Base-by-base conservation (phyloP, 1,284 basidiomycete genomes). In the Boletellus deceptivus region DNA sequence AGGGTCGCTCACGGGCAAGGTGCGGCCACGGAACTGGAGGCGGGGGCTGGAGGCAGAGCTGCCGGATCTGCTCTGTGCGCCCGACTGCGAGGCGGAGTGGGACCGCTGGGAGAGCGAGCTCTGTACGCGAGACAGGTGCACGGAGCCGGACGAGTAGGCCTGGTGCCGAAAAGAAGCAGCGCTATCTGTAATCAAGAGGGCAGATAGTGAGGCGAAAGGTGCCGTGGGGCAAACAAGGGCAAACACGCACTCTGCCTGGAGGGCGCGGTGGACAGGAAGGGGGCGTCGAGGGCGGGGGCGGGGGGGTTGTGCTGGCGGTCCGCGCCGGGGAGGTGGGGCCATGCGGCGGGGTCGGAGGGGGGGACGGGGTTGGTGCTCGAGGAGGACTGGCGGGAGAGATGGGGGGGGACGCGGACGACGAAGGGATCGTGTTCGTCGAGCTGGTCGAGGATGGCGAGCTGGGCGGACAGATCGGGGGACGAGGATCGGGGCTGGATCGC, bases 161-260 rank as follows among this genome's bases (percentile, higher is more conserved):
- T 64, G 44, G 50, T 65, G 61, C 44, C 55, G 64, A 54, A 55
- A 50, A 49, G 55, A 68, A 41, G 58, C 53, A 9, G 50, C 50
- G 50, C 67, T 69, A 46, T 65, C 63, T 65, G n/a, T 29, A 6
- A 31, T 42, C 35, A 34, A n/a, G 48, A 14, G 16, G 48, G 33
- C 14, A 38, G 43, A 45, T n/a, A n/a, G 48, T 53, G 43, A 40
- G 59, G 43, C 38, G 20, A 33, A 43, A 40, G 43, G 34, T 27
- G 27, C 24, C 8, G 36, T 9, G 7, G 17, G 18, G 37, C 8
- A 55, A 55, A 61, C n/a, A 54, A 54, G 33, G 47, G 49, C 47
- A 62, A 61, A 59, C 36, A 78, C 80, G 63, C 60, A 82, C 81
- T 70, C 65, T 80, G 82, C 60, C 70, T 72, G 27, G 73, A 67